Evolutionary conservation across 129 eudicot genomes (phyloP).

Genomic region (Pulicaria dysenterica): DNA sequence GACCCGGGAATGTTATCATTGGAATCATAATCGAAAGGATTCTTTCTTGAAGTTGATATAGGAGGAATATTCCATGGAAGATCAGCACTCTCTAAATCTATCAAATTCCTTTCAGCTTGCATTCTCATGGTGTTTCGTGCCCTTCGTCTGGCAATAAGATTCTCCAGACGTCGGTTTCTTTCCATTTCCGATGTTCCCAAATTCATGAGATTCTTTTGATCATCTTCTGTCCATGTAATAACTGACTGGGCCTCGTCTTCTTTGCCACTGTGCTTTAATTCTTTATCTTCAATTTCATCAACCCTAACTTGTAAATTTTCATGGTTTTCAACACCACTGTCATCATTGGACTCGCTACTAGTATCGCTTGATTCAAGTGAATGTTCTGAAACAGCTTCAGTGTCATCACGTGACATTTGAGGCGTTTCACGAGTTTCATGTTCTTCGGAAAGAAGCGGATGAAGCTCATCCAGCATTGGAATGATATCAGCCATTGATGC

Average conservation of each 20-base stretch:
- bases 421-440: conserved; percentile 37
- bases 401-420: conserved; percentile 47
- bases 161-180: conserved; percentile 83
- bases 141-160: conserved; percentile 77
- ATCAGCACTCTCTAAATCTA: conserved; percentile 73
- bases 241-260: conserved; percentile 58
- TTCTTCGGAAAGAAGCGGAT: conserved; percentile 78
- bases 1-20: conserved; percentile 81
- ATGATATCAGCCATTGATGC: conserved; percentile 95
- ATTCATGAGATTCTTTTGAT: conserved; percentile 94
- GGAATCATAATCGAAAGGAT: conserved; percentile 82
- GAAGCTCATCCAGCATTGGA: conserved; percentile 93
- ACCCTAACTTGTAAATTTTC: conserved; percentile 49
- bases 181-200: conserved; percentile 86
- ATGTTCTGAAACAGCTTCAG: conserved; percentile 50
- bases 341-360: conserved; percentile 59
- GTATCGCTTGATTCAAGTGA: conserved; percentile 42
- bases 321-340: conserved; percentile 34
- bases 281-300: conserved; percentile 66
- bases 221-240: conserved; percentile 90
- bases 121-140: conserved; percentile 64
- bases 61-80: conserved; percentile 75
- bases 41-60: conserved; percentile 66
- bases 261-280: conserved; percentile 43
- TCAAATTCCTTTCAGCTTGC: conserved; percentile 69